These are phyloP conservation scores for Leptographium galeiforme DNA, from an alignment of 2,329 filamentous ascomycete genomes.

Conservation along the genomic window DNA sequence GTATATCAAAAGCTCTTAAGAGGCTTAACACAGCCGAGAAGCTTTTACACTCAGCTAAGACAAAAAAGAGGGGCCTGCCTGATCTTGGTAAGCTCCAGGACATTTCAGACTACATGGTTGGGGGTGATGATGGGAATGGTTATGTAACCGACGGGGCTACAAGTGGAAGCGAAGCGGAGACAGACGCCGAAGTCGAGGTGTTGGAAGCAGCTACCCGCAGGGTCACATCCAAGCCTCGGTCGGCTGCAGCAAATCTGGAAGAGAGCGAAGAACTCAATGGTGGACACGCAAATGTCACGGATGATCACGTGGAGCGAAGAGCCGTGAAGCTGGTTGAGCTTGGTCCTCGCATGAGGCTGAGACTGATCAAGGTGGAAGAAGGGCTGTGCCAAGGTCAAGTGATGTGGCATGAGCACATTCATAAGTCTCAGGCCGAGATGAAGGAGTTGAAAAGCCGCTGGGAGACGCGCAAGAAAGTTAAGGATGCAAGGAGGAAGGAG, in stretches of 20 bases:
- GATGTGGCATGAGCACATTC: slow-evolving; percentile 95
- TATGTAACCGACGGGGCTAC: slow-evolving; percentile 69
- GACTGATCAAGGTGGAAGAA: slow-evolving; percentile 92
- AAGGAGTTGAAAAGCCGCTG: slow-evolving; percentile 70
- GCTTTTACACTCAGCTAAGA: slow-evolving; percentile 46
- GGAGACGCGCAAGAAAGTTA: slow-evolving; percentile 65
- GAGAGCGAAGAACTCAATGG: slow-evolving; percentile 26
- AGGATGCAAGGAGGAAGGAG: slow-evolving; percentile 65
- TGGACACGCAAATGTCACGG: slow-evolving; percentile 24
- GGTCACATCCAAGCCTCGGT: slow-evolving; percentile 41
- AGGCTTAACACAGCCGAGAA: slow-evolving; percentile 78
- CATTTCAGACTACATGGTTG: slow-evolving; percentile 87
- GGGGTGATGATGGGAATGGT: slow-evolving; percentile 60
- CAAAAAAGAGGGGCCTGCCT: slow-evolving; percentile 60
- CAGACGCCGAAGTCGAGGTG: slow-evolving; percentile 90
- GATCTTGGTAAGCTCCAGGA: slow-evolving; percentile 86
- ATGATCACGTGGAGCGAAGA: slow-evolving; percentile 59
- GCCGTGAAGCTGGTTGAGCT: slow-evolving; percentile 88
- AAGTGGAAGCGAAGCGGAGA: slow-evolving; percentile 84
- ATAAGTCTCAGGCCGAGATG: slow-evolving; percentile 68
- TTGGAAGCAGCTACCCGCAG: slow-evolving; percentile 49
- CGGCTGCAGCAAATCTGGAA: slow-evolving; percentile 12
- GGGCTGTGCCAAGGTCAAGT: slow-evolving; percentile 79
- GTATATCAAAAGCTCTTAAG: slow-evolving; percentile 70
- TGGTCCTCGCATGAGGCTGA: slow-evolving; percentile 76